Conservation (phyloP, 1,284 basidiomycete genomes). For the Takashimella tepidaria region DNA sequence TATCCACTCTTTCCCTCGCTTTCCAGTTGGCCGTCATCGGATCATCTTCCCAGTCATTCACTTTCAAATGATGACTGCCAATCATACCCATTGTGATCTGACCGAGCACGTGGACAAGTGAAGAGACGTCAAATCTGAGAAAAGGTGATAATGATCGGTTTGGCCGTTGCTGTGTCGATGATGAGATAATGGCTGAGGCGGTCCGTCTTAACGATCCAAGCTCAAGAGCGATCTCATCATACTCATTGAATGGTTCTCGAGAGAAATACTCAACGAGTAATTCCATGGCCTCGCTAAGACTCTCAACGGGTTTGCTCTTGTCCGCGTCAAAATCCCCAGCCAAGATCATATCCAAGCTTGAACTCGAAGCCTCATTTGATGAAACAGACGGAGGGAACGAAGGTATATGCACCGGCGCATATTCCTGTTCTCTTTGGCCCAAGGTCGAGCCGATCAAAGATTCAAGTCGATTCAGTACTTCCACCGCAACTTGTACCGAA, state of each 20-base stretch:
- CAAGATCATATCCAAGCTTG: too few relatives aligned
- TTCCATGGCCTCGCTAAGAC: background rate
- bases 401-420: background rate
- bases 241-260: slow-evolving; percentile 1
- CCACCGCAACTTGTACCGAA: background rate
- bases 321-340: too few relatives aligned
- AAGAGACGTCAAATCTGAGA: background rate
- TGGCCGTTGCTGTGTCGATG: too few relatives aligned
- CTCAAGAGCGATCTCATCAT: slow-evolving; percentile 5
- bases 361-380: background rate
- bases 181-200: background rate
- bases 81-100: background rate
- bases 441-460: background rate
- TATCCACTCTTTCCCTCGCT: background rate
- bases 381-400: background rate
- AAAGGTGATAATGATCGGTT: too few relatives aligned
- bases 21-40: background rate
- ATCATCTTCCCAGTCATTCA: background rate
- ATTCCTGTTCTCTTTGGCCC: too few relatives aligned
- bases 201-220: slow-evolving; percentile 21
- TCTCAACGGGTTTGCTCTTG: too few relatives aligned
- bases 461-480: background rate
- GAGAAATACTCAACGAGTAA: slow-evolving; percentile 7
- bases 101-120: background rate
- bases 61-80: background rate